Base-by-base conservation (phyloP, 2,329 filamentous ascomycete species). In the Neofusicoccum laricinum region DNA sequence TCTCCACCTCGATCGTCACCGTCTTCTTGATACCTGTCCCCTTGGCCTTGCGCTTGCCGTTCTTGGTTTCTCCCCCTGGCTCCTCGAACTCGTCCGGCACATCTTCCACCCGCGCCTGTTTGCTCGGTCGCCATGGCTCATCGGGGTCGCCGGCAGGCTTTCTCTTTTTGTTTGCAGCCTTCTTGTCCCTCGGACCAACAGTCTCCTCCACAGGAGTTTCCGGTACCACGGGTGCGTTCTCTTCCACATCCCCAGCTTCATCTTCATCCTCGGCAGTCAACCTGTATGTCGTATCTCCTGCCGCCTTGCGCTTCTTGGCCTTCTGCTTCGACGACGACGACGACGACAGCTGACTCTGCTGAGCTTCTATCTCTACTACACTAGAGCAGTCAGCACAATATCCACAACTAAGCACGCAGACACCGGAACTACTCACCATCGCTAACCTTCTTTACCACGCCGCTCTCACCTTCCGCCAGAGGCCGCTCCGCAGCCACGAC, bases 11-110 rank as follows among this genome's bases (percentile, higher is more conserved):
- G 14, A 50, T 10, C 17, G 19, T 51, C 17, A 50, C 59, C 32
- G 59, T 51, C 41, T 62, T 62, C 59, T 50, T 43, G 45, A 43
- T 40, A 12, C 59, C 38, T 10, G 30, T 58, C 17, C n/a, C 17
- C 38, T 43, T 58, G 12, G 1, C 45, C 15, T 17, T 58, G 19
- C 6, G 6, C 7, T 43, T 43, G 8, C 30, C 43, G 8, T 5
- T 30, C n/a, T 14, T 21, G 15, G 8, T 15, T n/a, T 21, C 8
- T 30, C 8, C 32, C 4, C 3, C 5, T 15, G 15, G 45, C 34
- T 25, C 38, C 2, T n/a, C 40, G 19, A 25, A 32, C 15, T 32
- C 40, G 21, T 58, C 53, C 5, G 6, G 38, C 2, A 7, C 55
- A 11, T 15, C 32, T 2, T 46, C 41, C 1, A n/a, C n/a, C 12